A percentile compares a stretch with the other conserved stretches of the same genome.
Evolutionary conservation across 176 grass and related monocot species (phyloP).

Genomic region (Juncus inflexus): DNA sequence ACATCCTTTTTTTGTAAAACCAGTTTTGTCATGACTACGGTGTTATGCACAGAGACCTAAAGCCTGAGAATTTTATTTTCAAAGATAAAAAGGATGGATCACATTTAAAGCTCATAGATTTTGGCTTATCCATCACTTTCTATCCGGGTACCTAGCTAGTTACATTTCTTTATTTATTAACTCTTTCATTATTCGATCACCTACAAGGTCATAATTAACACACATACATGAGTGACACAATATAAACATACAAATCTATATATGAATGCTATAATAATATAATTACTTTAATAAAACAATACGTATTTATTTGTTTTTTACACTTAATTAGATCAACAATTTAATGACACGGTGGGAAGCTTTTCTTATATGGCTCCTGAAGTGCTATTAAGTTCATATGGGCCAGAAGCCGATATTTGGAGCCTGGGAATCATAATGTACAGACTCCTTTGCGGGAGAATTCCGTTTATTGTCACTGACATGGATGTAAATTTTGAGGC

Average conservation of each 20-base stretch:
- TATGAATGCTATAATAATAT: not conserved
- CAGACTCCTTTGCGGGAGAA: not conserved
- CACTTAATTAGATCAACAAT: slow-evolving; percentile 6
- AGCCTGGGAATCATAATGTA: slow-evolving; percentile 7
- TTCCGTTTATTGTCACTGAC: not conserved
- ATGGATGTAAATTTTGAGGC: slow-evolving; percentile 7
- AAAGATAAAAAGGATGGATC: not conserved
- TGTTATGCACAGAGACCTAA: no score
- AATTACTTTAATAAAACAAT: not conserved
- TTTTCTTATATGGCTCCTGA: slow-evolving; percentile 5
- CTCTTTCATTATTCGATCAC: not conserved
- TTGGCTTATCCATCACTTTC: slow-evolving; percentile 5
- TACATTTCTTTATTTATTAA: no score
- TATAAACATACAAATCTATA: no score
- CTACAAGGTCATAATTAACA: not conserved
- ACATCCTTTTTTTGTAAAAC: no score
- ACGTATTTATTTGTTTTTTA: not conserved
- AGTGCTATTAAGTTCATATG: not conserved
- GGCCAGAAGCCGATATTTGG: slow-evolving; percentile 5
- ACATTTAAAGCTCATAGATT: slow-evolving; percentile 2
- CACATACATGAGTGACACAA: not conserved
- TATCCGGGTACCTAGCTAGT: slow-evolving; percentile 2
- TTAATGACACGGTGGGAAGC: not conserved
- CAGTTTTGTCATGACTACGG: no score
- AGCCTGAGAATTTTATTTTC: slow-evolving; percentile 8